Base-by-base conservation (phyloP, 169 alveolate genomes). In the Plasmodium falciparum region DNA sequence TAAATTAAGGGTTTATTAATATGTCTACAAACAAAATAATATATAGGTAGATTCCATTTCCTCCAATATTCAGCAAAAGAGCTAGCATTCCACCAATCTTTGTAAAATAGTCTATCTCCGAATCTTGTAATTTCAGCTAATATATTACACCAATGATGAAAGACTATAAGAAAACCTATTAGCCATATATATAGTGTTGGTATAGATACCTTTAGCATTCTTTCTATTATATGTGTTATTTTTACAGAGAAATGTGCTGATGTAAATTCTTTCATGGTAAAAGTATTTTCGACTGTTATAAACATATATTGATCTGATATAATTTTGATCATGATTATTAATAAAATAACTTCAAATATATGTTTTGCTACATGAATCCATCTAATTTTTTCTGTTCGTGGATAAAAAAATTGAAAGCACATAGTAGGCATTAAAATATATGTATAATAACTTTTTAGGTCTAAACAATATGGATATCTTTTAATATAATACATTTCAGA, bases 71-170 rank as follows among this genome's bases (percentile, higher is more conserved):
- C 99, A 2, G 96, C 97, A 75, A 97, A 95, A 15, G 96, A 95
- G 15, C 97, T 95, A 43, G 99, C 97, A 74, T 97, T 97, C 99
- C 99, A 97, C 99, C 99, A 98, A 72, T 98, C 99, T 93, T 94
- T 95, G 90, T 98, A 98, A 93, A 98, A 98, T 58, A 94, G 92
- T 73, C 99, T 92, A 83, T 98, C 99, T 9, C 98, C 99, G 80
- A 98, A 98, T 66, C 97, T 88, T 39, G 99, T 97, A 11, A 97
- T 71, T 88, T 98, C 99, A 20, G 98, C 99, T 63, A 96, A 94
- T 29, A 98, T 78, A 90, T 97, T 98, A 67, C 96, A 92, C 96
- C 98, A 97, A 76, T 96, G 96, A 92, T 98, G 99, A 94, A 98
- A 98, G 15, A 95, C 73, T 20, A 95, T 92, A 69, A 96, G 97